Evolutionary conservation across 306 rosid species (phyloP).

Genomic region (Inga laurina): DNA sequence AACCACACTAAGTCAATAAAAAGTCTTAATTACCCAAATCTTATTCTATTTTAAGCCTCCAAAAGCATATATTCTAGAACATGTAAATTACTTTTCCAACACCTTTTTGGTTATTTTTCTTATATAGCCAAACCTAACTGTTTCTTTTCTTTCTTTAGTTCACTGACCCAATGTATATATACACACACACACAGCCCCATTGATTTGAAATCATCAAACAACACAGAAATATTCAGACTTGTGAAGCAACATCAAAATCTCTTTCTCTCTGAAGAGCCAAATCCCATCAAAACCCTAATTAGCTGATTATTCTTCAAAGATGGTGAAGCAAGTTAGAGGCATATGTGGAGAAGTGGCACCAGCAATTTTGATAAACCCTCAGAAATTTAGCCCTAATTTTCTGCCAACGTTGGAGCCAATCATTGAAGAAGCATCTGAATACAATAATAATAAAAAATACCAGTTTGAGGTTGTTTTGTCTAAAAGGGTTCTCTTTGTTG

Average conservation of each 20-base stretch:
- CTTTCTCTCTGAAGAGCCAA: background rate
- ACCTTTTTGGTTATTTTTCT: background rate
- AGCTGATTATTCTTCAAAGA: background rate
- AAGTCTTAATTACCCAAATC: background rate
- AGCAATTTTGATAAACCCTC: constrained; percentile 35
- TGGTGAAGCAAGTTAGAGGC: constrained; percentile 42
- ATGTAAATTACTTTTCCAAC: background rate
- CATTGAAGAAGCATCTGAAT: constrained; percentile 53
- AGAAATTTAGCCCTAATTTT: constrained; percentile 14
- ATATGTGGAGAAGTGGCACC: constrained; percentile 69
- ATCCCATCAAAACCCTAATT: background rate
- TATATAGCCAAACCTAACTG: background rate
- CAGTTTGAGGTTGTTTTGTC: constrained; percentile 16
- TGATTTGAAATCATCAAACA: background rate
- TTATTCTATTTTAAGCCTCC: background rate
- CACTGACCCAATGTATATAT: background rate
- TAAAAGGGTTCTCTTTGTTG: constrained; percentile 51
- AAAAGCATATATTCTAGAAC: background rate
- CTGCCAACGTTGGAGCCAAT: constrained; percentile 64
- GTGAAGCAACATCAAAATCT: background rate
- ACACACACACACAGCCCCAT: background rate
- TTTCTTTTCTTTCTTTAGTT: background rate
- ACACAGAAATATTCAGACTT: background rate
- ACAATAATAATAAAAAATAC: background rate
- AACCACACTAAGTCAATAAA: background rate